phyloP scores from a whole-genome alignment of 2,329 filamentous ascomycete species.

The Lasiodiplodia hormozganensis region DNA sequence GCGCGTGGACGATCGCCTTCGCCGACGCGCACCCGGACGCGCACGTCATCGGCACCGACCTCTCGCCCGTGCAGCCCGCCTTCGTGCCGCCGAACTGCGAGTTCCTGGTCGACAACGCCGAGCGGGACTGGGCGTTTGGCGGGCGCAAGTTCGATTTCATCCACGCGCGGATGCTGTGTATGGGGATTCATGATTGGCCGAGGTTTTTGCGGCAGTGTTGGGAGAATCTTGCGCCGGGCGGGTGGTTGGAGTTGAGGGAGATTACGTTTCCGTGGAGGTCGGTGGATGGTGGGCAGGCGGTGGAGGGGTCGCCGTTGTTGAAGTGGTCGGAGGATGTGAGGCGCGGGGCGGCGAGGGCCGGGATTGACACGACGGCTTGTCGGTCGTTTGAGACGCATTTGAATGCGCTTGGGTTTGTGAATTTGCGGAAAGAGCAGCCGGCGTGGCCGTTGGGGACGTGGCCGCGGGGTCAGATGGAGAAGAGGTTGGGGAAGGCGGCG shows the following conservation, averaged over 20 bases:
- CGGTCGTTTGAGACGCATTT: conserved; percentile 37
- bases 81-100: conserved; percentile 31
- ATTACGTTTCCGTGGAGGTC: conserved; percentile 32
- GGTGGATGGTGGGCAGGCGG: neutral
- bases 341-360: conserved; percentile 4
- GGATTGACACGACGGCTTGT: conserved; percentile 44
- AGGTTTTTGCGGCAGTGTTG: conserved; percentile 49
- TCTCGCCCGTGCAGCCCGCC: conserved; percentile 54
- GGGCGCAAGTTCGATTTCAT: conserved; percentile 60
- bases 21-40: conserved; percentile 43
- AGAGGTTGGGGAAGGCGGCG: neutral
- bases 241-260: conserved; percentile 56
- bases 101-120: conserved; percentile 32
- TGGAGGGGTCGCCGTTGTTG: neutral
- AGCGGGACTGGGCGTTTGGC: conserved; percentile 59
- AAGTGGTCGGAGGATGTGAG: conserved; percentile 16
- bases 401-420: neutral
- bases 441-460: conserved; percentile 23
- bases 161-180: conserved; percentile 57
- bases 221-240: conserved; percentile 51
- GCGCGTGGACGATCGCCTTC: conserved; percentile 32
- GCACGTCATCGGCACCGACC: conserved; percentile 55
- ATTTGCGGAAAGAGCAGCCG: neutral
- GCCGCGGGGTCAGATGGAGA: conserved; percentile 1
- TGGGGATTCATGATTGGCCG: conserved; percentile 59